Percentiles rank a stretch among this genome's conserved stretches.
Evolutionary conservation across 805 yeast genomes (phyloP).

Genomic region (Myxozyma mucilagina): DNA sequence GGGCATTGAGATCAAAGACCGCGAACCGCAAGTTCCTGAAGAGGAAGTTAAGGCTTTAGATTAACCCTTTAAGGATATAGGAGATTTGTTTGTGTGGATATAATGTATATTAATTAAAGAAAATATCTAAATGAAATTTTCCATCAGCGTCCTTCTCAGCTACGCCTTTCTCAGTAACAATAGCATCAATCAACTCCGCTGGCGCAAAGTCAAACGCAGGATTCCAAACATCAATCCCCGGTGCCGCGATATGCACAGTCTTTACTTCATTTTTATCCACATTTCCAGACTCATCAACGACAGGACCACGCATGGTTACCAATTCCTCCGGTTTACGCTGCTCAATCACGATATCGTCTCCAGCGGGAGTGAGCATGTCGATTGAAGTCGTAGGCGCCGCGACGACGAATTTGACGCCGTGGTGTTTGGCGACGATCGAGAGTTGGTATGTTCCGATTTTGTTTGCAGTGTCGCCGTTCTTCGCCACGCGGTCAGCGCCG

Average conservation of each 20-base stretch:
- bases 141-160: constrained; percentile 54
- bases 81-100: neutral
- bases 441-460: constrained; percentile 94
- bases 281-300: constrained; percentile 44
- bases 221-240: constrained; percentile 85
- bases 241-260: constrained; percentile 80
- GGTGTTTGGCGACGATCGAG: constrained; percentile 67
- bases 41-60: constrained; percentile 13
- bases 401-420: constrained; percentile 77
- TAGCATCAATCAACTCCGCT: constrained; percentile 74
- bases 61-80: no score
- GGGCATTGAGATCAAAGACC: constrained; percentile 27
- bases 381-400: constrained; percentile 96
- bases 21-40: constrained; percentile 11
- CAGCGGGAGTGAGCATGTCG: constrained; percentile 64
- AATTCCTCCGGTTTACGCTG: constrained; percentile 82
- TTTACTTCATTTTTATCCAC: constrained; percentile 36
- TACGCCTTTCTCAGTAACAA: constrained; percentile 78
- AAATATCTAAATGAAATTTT: constrained; percentile 47
- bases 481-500: constrained; percentile 93
- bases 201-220: constrained; percentile 97
- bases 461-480: constrained; percentile 94
- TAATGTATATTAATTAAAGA: constrained; percentile 4
- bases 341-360: constrained; percentile 80
- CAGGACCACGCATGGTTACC: constrained; percentile 71